A percentile compares a stretch with the other conserved stretches of the same genome.
These are phyloP conservation scores for Saccharomycopsis hybrid DNA, from an alignment of 1,139 yeast species.

Conservation along the genomic window DNA sequence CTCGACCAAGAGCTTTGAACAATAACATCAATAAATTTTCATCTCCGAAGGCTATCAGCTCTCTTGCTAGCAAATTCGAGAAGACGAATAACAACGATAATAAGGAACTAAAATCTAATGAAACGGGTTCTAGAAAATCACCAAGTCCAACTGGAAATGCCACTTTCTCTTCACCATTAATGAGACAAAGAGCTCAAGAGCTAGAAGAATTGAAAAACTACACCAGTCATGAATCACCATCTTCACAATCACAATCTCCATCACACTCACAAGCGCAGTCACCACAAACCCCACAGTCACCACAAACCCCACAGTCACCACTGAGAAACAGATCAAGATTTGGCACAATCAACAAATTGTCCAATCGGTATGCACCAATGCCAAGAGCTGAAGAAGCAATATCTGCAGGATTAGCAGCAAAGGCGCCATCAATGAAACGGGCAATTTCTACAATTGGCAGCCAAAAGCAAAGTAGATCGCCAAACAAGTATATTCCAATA, in stretches of 20 bases:
- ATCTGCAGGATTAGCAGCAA: slow-evolving; percentile 13
- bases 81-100: background rate
- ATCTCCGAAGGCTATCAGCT: slow-evolving; percentile 6
- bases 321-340: slow-evolving; percentile 2
- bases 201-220: background rate
- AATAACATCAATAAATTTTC: background rate
- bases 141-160: background rate
- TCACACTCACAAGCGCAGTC: background rate
- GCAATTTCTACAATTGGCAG: background rate
- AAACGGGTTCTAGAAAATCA: background rate
- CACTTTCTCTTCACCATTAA: background rate
- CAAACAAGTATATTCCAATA: slow-evolving; percentile 16
- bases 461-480: background rate
- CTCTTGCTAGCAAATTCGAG: slow-evolving; percentile 13
- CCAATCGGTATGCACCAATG: slow-evolving; percentile 8
- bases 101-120: too few species aligned
- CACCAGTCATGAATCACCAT: background rate
- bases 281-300: background rate
- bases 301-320: background rate
- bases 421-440: slow-evolving; percentile 1
- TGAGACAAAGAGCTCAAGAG: background rate
- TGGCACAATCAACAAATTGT: slow-evolving; percentile 1
- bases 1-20: too few species aligned
- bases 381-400: slow-evolving; percentile 10
- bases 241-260: background rate